A percentile compares a stretch with the other conserved stretches of the same genome.
Conservation (phyloP, 129 eudicot species). For the Ambrosia trifida region DNA sequence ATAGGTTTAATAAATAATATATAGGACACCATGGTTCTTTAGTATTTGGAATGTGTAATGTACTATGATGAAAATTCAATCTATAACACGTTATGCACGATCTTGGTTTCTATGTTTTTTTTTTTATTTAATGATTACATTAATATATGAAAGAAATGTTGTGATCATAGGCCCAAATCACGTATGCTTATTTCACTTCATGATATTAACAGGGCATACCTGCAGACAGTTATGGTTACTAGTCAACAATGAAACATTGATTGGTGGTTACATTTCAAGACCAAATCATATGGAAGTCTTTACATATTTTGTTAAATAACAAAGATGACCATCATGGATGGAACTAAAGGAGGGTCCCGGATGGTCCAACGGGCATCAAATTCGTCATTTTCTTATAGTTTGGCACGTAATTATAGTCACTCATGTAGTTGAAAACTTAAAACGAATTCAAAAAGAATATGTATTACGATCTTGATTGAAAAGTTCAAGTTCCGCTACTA, state of each 20-base stretch:
- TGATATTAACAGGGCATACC: constrained; percentile 17
- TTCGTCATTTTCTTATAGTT: neutral
- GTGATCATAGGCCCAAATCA: neutral
- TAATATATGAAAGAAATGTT: neutral
- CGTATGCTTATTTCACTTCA: neutral
- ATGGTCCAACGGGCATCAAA: neutral
- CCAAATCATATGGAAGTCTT: neutral
- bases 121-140: neutral
- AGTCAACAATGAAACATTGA: neutral
- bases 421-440: too few relatives aligned
- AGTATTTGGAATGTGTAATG: neutral
- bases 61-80: neutral
- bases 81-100: neutral
- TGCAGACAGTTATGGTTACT: constrained; percentile 5
- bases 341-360: neutral
- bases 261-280: neutral
- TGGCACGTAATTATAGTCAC: neutral
- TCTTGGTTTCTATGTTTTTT: neutral
- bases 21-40: neutral
- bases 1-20: neutral
- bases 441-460: too few relatives aligned
- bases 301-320: neutral
- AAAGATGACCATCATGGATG: neutral
- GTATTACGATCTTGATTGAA: too few relatives aligned
- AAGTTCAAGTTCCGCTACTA: neutral